A percentile compares a stretch with the other conserved stretches of the same genome.
Evolutionary conservation across 2,329 filamentous ascomycete genomes (phyloP).

Genomic region (Ascosphaera apis): DNA sequence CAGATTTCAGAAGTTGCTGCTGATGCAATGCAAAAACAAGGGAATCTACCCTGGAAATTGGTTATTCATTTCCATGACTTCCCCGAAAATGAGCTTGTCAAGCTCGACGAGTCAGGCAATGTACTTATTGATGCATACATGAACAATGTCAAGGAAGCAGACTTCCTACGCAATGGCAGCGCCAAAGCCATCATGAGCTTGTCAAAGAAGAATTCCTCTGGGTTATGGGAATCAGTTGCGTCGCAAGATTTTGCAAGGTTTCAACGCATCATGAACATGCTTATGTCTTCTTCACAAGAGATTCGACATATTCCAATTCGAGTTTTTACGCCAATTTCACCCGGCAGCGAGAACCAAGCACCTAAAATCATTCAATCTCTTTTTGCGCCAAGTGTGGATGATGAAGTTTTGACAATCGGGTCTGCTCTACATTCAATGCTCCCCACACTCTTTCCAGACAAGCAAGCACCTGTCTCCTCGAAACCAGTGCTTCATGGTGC

Average conservation of each 20-base stretch:
- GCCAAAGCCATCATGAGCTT: constrained; percentile 78
- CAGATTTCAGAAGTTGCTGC: constrained; percentile 5
- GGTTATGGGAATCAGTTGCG: constrained; percentile 60
- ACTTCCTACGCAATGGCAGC: constrained; percentile 70
- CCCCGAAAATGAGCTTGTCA: constrained; percentile 34
- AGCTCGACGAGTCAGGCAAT: constrained; percentile 30
- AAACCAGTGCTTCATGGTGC: constrained; percentile 71
- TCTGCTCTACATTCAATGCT: constrained; percentile 52
- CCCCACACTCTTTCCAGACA: constrained; percentile 67
- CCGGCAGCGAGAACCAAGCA: constrained; percentile 24
- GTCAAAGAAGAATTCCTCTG: constrained; percentile 60
- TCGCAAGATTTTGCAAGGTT: constrained; percentile 55
- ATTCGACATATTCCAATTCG: constrained; percentile 66
- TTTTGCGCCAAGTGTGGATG: constrained; percentile 29
- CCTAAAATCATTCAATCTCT: constrained; percentile 55
- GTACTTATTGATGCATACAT: constrained; percentile 42
- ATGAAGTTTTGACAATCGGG: constrained; percentile 47
- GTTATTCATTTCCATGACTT: constrained; percentile 37
- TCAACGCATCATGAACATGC: constrained; percentile 47
- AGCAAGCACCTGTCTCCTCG: constrained; percentile 61
- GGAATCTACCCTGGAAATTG: constrained; percentile 36
- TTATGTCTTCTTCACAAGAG: constrained; percentile 46
- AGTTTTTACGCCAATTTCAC: constrained; percentile 54
- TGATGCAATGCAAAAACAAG: not conserved
- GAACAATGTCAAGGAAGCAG: constrained; percentile 55